These are phyloP conservation scores for Trametes maxima DNA, from an alignment of 768 basidiomycete species.

Conservation along the genomic window DNA sequence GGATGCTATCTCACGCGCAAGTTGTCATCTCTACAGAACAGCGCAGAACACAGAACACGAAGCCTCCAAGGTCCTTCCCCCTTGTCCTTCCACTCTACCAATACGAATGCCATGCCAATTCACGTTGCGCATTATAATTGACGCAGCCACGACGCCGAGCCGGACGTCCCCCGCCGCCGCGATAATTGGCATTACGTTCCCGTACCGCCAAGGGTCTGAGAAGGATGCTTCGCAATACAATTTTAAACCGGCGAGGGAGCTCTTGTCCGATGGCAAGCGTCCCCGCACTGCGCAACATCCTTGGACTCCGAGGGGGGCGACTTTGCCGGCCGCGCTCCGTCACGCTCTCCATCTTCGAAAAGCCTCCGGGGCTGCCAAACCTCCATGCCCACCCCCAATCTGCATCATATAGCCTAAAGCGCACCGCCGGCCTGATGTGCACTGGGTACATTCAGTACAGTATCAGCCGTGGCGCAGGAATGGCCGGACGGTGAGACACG, in stretches of 20 bases:
- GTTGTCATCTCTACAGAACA: constrained; percentile 10
- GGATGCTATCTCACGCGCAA: constrained; percentile 18
- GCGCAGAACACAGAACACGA: constrained; percentile 5
- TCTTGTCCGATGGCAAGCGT: too few species aligned
- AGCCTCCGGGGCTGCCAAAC: not conserved
- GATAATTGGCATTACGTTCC: constrained; percentile 6
- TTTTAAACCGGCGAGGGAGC: not conserved
- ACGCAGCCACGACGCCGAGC: constrained; percentile 1
- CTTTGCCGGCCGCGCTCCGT: constrained; percentile 5
- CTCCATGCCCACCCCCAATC: constrained; percentile 11
- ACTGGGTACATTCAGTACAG: constrained; percentile 1
- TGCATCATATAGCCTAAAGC: constrained; percentile 16
- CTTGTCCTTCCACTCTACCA: not conserved
- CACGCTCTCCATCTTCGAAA: not conserved
- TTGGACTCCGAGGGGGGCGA: constrained; percentile 21
- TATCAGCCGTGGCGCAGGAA: constrained; percentile 24
- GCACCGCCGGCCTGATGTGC: constrained; percentile 5
- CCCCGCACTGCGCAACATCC: not conserved
- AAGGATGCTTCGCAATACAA: constrained; percentile 11
- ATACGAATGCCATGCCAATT: not conserved
- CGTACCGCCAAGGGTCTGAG: not conserved
- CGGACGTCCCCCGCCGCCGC: not conserved
- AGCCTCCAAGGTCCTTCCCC: not conserved
- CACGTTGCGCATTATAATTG: not conserved
- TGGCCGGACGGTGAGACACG: not conserved